Percentiles rank a stretch among this genome's conserved stretches.
phyloP scores from a whole-genome alignment of 768 basidiomycete genomes.

The Infundibulicybe gibba region DNA sequence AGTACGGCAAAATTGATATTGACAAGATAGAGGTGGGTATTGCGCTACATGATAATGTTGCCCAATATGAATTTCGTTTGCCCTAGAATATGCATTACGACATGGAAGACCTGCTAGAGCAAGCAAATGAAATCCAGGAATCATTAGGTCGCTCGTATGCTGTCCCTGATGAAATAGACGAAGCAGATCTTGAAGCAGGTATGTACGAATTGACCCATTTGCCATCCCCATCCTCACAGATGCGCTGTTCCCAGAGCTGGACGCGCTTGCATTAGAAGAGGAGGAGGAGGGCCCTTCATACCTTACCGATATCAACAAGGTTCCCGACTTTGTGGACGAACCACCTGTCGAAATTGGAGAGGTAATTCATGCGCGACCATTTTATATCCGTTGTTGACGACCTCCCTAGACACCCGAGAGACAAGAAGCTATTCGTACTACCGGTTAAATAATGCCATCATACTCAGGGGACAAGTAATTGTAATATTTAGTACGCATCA shows the following conservation, averaged over 20 bases:
- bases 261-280: slow-evolving; percentile 87
- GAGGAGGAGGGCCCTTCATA: slow-evolving; percentile 92
- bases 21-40: slow-evolving; percentile 92
- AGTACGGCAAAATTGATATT: slow-evolving; percentile 96
- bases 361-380: slow-evolving; percentile 26
- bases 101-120: slow-evolving; percentile 96
- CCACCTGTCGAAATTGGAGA: slow-evolving; percentile 69
- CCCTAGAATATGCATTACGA: slow-evolving; percentile 89
- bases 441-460: slow-evolving; percentile 22
- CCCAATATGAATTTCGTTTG: background rate
- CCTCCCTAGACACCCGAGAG: slow-evolving; percentile 31
- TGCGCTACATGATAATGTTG: background rate
- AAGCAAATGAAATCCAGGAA: slow-evolving; percentile 98
- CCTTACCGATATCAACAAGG: slow-evolving; percentile 79
- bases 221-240: too few species aligned
- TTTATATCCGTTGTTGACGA: slow-evolving; percentile 4
- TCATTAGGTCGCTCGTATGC: slow-evolving; percentile 90
- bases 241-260: slow-evolving; percentile 64
- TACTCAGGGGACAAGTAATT: too few species aligned
- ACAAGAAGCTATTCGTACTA: slow-evolving; percentile 57
- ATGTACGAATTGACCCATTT: slow-evolving; percentile 14
- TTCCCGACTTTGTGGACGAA: slow-evolving; percentile 91
- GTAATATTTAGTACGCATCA: slow-evolving; percentile 1
- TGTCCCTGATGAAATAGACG: slow-evolving; percentile 96
- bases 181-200: slow-evolving; percentile 97